Evolutionary conservation across 2,329 filamentous ascomycete species (phyloP), one percentile per base, ranked within the genome.

Genomic region (Exophiala dermatitidis): DNA sequence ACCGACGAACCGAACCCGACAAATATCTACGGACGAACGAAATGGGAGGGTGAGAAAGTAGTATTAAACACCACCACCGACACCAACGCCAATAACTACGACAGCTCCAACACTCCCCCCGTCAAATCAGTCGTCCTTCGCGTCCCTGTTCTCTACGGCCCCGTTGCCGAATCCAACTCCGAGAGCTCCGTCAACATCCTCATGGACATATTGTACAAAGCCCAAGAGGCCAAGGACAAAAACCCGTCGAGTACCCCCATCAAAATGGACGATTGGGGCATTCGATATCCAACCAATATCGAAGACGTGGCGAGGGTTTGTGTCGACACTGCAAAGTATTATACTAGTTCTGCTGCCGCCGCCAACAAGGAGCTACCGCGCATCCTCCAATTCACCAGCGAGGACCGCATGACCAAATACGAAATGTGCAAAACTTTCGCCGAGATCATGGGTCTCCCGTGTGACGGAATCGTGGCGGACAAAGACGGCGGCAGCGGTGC

Each of bases 401-500:
- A 95, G 69, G 87, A 95, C 62, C 80, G 77, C 60, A 86, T 84
- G 75, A 95, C 90, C 44, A 95, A 95, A 73, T 94, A 90, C 68
- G 83, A 91, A 68, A 95, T 96, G 52, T 90, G 87, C 67, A 74
- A 88, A 70, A 72, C 78, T 6, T 84, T 95, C 65, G 85, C 82
- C 3, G 82, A 89, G 54, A 88, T 95, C 54, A 83, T 94, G 77
- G 88, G 85, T 0, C 67, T 94, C 51, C 78, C 85, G 7, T 74
- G 85, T 19, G 79, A 82, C 44, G 78, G 79, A 5, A 84, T 95
- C 68, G 76, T 80, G 63, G 74, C 85, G 6, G 85, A 88, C 63
- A 79, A 82, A 28, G 77, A 86, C 63, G 85, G 85, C 36, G 61
- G 61, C 1, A 63, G 49, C 1, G 52, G 53, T 9, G 61, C 62